These are phyloP conservation scores for Hyparrhenia diplandra DNA, from an alignment of 176 grass and related monocot species.

Conservation along the genomic window DNA sequence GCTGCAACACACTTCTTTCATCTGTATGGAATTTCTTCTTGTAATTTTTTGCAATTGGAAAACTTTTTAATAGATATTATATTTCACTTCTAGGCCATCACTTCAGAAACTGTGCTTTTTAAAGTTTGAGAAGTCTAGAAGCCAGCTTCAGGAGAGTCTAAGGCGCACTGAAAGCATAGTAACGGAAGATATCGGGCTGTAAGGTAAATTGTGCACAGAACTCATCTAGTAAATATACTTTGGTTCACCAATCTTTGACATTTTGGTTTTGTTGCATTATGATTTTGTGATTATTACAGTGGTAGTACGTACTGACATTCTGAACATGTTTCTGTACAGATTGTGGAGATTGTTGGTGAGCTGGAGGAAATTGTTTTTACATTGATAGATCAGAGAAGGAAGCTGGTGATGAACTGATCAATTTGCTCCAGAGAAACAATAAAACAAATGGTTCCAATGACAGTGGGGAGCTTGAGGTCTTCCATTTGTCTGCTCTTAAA, in stretches of 20 bases:
- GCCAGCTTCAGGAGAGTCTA: conserved; percentile 81
- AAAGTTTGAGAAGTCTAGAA: conserved; percentile 91
- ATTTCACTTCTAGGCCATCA: conserved; percentile 71
- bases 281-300: neutral
- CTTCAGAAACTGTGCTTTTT: conserved; percentile 77
- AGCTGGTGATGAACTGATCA: conserved; percentile 88
- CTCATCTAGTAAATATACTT: conserved; percentile 1
- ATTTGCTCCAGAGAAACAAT: conserved; percentile 71
- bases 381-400: conserved; percentile 88
- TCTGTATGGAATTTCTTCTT: neutral
- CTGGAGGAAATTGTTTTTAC: conserved; percentile 71
- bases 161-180: conserved; percentile 70
- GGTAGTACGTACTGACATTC: conserved; percentile 16
- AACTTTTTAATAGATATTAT: neutral
- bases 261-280: neutral
- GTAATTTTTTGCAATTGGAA: neutral
- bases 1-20: neutral
- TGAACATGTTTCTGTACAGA: conserved; percentile 37
- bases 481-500: conserved; percentile 75
- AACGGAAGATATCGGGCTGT: conserved; percentile 75
- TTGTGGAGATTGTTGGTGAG: conserved; percentile 69
- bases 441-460: conserved; percentile 55
- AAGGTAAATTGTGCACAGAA: conserved; percentile 53
- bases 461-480: conserved; percentile 77
- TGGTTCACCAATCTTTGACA: neutral